A percentile compares a stretch with the other conserved stretches of the same genome.
Evolutionary conservation across 306 rosid genomes (phyloP).

Genomic region (Canavalia ensiformis): DNA sequence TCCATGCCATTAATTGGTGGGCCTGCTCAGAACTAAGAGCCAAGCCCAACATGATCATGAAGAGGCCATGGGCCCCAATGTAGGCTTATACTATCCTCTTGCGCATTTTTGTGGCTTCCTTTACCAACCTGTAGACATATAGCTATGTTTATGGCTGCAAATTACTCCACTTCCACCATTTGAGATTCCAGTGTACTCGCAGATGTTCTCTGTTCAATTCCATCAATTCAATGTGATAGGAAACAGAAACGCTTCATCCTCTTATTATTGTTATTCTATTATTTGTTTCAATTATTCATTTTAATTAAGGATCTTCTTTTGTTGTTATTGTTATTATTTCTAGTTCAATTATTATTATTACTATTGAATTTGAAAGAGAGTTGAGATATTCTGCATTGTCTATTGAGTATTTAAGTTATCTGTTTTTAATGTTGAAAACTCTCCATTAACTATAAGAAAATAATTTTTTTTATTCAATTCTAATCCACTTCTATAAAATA

Average conservation of each 20-base stretch:
- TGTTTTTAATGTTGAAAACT: background rate
- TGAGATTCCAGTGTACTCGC: background rate
- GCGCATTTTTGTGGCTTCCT: slow-evolving; percentile 22
- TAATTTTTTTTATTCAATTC: background rate
- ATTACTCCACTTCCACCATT: background rate
- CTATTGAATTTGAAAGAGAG: slow-evolving; percentile 2
- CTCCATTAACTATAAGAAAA: slow-evolving; percentile 2
- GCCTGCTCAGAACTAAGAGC: slow-evolving; percentile 34
- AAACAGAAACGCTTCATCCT: slow-evolving; percentile 5
- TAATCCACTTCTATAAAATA: background rate
- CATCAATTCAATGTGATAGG: background rate
- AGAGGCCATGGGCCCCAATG: slow-evolving; percentile 34
- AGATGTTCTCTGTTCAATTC: background rate
- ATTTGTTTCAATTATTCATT: slow-evolving; percentile 10
- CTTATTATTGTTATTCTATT: background rate
- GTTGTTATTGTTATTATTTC: background rate
- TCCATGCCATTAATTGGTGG: slow-evolving; percentile 31
- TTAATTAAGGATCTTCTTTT: background rate
- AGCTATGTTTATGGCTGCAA: slow-evolving; percentile 40
- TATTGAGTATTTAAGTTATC: background rate
- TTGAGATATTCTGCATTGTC: background rate
- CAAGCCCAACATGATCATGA: slow-evolving; percentile 47
- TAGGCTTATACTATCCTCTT: slow-evolving; percentile 5
- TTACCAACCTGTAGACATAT: slow-evolving; percentile 6
- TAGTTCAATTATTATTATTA: slow-evolving; percentile 5